phyloP scores from a whole-genome alignment of 805 yeast genomes.

The Candida glaebosa region DNA sequence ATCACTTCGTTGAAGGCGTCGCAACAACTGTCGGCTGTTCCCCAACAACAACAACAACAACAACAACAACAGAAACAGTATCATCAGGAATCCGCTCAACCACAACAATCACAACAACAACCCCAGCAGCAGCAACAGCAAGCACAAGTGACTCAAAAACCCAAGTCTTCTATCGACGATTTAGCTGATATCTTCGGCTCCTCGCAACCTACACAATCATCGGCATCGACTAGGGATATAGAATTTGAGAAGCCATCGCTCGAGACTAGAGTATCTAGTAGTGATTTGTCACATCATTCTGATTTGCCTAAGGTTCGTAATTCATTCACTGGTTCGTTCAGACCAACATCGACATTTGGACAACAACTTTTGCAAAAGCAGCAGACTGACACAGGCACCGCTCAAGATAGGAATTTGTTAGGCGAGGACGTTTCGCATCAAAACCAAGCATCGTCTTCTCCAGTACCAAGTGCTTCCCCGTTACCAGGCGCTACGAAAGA shows the following conservation, averaged over 20 bases:
- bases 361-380: slow-evolving; percentile 52
- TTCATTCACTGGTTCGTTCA: slow-evolving; percentile 48
- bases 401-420: slow-evolving; percentile 23
- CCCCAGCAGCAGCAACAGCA: no score
- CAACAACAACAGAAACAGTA: no score
- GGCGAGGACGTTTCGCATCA: slow-evolving; percentile 32
- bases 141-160: slow-evolving; percentile 16
- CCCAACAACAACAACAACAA: slow-evolving; percentile 4
- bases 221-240: slow-evolving; percentile 11
- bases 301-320: slow-evolving; percentile 33
- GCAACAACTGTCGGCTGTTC: slow-evolving; percentile 8
- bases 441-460: neutral
- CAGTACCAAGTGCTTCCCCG: slow-evolving; percentile 15
- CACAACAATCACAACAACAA: no score
- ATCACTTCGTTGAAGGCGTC: slow-evolving; percentile 27
- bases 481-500: neutral
- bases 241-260: slow-evolving; percentile 14
- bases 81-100: no score
- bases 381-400: slow-evolving; percentile 10
- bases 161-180: slow-evolving; percentile 61
- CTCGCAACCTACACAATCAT: slow-evolving; percentile 19
- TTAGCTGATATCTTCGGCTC: slow-evolving; percentile 49
- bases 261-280: slow-evolving; percentile 27
- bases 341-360: slow-evolving; percentile 84
- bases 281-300: slow-evolving; percentile 25